Percentiles rank a stretch among this genome's conserved stretches.
phyloP scores from a whole-genome alignment of 371 early-diverging fungal genomes.

The Mortierella sp. region DNA sequence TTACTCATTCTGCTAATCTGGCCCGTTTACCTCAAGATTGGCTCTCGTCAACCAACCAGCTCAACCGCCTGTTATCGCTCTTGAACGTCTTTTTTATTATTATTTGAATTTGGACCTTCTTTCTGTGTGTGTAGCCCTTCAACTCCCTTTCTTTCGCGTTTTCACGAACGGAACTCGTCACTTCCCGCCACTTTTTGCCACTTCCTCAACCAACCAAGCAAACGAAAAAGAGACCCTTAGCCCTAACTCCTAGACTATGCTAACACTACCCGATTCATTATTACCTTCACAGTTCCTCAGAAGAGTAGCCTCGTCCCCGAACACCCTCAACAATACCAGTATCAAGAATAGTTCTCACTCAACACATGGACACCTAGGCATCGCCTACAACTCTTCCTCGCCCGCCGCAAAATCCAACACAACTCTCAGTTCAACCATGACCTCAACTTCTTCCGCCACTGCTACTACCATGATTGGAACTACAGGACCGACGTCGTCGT shows the following conservation, averaged over 20 bases:
- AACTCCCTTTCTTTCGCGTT: not conserved
- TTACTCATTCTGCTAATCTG: slow-evolving; percentile 4
- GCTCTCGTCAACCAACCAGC: not conserved
- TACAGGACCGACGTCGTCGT: slow-evolving; percentile 7
- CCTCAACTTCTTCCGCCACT: slow-evolving; percentile 18
- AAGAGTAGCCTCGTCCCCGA: slow-evolving; percentile 74
- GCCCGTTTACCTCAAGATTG: not conserved
- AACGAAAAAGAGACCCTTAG: too few relatives aligned
- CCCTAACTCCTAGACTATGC: not conserved
- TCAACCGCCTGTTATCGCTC: not conserved
- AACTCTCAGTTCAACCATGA: slow-evolving; percentile 49
- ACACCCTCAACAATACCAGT: slow-evolving; percentile 52
- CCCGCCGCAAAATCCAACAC: slow-evolving; percentile 46
- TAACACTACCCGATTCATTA: slow-evolving; percentile 15
- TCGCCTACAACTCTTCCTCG: slow-evolving; percentile 34
- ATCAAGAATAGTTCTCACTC: slow-evolving; percentile 13
- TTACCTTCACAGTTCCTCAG: slow-evolving; percentile 57
- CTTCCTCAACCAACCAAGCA: not conserved
- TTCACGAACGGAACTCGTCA: too few relatives aligned
- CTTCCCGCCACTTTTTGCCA: not conserved
- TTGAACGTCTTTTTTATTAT: not conserved
- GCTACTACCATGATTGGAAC: not conserved
- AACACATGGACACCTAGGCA: slow-evolving; percentile 36
- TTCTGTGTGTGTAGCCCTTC: not conserved
- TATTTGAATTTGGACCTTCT: not conserved